These are phyloP conservation scores for Leccinellum luteum DNA, from an alignment of 768 basidiomycete genomes.

Conservation along the genomic window DNA sequence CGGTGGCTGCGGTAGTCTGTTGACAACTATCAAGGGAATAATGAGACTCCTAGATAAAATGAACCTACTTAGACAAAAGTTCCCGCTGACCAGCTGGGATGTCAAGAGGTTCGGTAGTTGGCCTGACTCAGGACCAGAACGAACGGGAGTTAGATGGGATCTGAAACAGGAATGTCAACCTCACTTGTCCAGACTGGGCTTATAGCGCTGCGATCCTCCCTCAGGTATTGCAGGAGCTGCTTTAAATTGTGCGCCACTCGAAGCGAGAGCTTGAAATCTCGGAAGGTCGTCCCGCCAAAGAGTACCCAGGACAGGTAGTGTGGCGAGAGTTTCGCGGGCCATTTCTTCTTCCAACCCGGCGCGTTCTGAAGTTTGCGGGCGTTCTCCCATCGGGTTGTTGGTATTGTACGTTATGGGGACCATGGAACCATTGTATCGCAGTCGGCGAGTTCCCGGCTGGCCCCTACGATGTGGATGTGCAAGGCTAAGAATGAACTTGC, in stretches of 20 bases:
- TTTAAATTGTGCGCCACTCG: background rate
- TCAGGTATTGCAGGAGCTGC: constrained; percentile 3
- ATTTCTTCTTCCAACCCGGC: background rate
- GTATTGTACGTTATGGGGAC: background rate
- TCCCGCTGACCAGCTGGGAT: constrained; percentile 8
- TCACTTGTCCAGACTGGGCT: background rate
- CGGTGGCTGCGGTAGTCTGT: background rate
- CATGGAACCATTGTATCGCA: background rate
- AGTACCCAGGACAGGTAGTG: background rate
- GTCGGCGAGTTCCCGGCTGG: background rate
- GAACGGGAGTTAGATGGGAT: background rate
- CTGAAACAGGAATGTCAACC: background rate
- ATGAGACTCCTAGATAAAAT: background rate
- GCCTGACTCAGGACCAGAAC: background rate
- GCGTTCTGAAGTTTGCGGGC: background rate
- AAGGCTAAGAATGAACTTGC: background rate
- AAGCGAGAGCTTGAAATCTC: background rate
- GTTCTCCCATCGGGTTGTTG: background rate
- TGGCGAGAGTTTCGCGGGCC: background rate
- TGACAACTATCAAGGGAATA: background rate
- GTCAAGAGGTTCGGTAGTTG: background rate
- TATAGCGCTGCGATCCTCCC: constrained; percentile 11
- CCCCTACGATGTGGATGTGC: no score
- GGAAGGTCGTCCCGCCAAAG: background rate
- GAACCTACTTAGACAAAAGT: constrained; percentile 8